A percentile compares a stretch with the other conserved stretches of the same genome.
These are phyloP conservation scores for Suillus clintonianus DNA, from an alignment of 768 basidiomycete genomes.

Conservation along the genomic window DNA sequence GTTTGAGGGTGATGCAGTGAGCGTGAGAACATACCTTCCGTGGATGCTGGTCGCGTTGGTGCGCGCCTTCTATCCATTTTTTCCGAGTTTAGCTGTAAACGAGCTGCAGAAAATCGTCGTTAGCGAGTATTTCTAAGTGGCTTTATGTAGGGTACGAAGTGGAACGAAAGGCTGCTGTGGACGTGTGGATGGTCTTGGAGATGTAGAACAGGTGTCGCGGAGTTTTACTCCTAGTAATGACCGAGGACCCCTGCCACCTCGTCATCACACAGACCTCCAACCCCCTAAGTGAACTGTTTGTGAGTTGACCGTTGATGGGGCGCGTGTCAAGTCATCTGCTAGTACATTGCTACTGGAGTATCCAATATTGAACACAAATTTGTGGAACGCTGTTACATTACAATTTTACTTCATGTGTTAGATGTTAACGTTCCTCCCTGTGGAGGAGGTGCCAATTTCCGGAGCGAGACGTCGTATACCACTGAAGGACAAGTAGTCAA, in stretches of 20 bases:
- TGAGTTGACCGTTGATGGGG: neutral
- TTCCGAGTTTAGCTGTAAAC: neutral
- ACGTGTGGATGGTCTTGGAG: slow-evolving; percentile 2
- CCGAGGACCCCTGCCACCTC: neutral
- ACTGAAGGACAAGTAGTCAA: slow-evolving; percentile 43
- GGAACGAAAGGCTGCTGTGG: neutral
- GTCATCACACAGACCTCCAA: neutral
- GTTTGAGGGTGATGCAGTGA: neutral
- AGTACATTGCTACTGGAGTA: neutral
- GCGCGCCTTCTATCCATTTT: slow-evolving; percentile 70
- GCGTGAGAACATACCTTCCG: slow-evolving; percentile 62
- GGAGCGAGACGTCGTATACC: slow-evolving; percentile 82
- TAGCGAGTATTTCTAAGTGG: neutral
- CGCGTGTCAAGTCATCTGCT: neutral
- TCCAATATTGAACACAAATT: neutral
- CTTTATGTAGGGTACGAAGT: neutral
- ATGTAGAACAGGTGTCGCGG: neutral
- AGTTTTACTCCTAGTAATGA: neutral
- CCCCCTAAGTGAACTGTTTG: neutral
- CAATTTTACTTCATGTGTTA: neutral
- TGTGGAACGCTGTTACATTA: neutral
- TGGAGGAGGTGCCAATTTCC: slow-evolving; percentile 49
- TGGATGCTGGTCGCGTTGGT: slow-evolving; percentile 64
- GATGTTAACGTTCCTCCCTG: neutral
- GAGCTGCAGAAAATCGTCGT: neutral